These are phyloP conservation scores for Wickerhamiella nectarea DNA, from an alignment of 805 yeast genomes.

Conservation along the genomic window DNA sequence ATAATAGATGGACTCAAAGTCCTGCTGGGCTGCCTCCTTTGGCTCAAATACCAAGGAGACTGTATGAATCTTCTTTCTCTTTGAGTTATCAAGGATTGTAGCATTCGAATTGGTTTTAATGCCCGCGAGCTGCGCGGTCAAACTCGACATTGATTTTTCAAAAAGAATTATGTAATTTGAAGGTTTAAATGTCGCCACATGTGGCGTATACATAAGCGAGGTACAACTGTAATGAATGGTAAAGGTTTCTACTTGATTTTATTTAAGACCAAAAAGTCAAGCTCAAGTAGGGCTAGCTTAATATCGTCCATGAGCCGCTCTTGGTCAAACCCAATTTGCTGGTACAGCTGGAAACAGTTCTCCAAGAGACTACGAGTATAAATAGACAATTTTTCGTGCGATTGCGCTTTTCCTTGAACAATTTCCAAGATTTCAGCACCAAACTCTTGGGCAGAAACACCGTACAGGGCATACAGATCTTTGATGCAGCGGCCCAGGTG, in stretches of 20 bases:
- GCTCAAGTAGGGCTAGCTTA: constrained; percentile 7
- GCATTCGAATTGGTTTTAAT: constrained; percentile 38
- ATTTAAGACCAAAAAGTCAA: background rate
- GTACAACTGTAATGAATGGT: too few relatives aligned
- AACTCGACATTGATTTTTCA: constrained; percentile 34
- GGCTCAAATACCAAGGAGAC: constrained; percentile 79
- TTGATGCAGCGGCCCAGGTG: background rate
- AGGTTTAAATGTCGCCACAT: background rate
- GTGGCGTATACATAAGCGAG: too few relatives aligned
- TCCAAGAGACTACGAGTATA: background rate
- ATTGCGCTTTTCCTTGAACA: background rate
- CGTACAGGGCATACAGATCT: constrained; percentile 7
- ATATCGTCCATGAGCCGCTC: constrained; percentile 2
- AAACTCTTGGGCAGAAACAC: background rate
- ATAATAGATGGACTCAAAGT: constrained; percentile 65
- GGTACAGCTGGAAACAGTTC: background rate
- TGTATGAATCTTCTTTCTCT: constrained; percentile 74
- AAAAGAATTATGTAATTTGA: constrained; percentile 12
- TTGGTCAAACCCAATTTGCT: background rate
- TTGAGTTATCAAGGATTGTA: constrained; percentile 71
- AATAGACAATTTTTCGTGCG: background rate
- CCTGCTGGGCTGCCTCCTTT: constrained; percentile 85
- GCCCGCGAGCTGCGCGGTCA: constrained; percentile 69
- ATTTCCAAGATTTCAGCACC: constrained; percentile 1
- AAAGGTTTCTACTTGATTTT: too few relatives aligned